Evolutionary conservation across 1,284 basidiomycete genomes (phyloP), one percentile per base, ranked within the genome.

Genomic region (Takashimella koratensis): DNA sequence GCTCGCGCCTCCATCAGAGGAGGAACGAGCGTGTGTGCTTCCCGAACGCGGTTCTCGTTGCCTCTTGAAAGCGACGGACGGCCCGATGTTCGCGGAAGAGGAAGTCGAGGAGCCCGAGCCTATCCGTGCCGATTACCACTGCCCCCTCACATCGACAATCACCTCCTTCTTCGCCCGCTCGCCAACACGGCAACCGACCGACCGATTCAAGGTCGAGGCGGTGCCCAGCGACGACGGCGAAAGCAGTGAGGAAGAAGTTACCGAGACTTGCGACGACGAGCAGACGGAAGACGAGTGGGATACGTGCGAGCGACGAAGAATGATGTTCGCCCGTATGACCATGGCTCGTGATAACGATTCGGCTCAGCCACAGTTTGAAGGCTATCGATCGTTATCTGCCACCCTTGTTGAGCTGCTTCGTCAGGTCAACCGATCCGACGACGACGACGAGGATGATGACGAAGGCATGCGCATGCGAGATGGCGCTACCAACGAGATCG

Each of bases 1-100:
- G 0, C 67, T 78, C n/a, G 75, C 71, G 24, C 75, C 75, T 1
- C 76, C 76, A 5, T 68, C 69, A 2, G 65, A 67, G 24, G 70
- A 64, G 23, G 76, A 77, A 57, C 68, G 74, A 27, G 60, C 66
- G 2, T 78, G 76, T 49, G 62, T 67, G 2, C 59, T 77, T n/a
- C 75, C 76, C 3, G 73, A 66, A 26, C 65, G 76, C 25, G 71
- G 69, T 25, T 65, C 70, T 4, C 62, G 73, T 22, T 68, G 65
- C 49, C 51, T 70, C 22, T 57, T 58, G 2, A 47, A 43, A 25
- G 30, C 10, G 16, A 36, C 10, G 10, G 30, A 36, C 8, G 30
- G 30, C 8, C 30, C 30, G 16, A 16, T 36, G 30, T 36, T 36
- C 30, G 44, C 36, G 21, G 20, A 26, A 19, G 54, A 55, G 45